Evolutionary conservation across 192 early-diverging fungal genomes (phyloP), one percentile per base, ranked within the genome.

Genomic region (Haplosporangium gracile): DNA sequence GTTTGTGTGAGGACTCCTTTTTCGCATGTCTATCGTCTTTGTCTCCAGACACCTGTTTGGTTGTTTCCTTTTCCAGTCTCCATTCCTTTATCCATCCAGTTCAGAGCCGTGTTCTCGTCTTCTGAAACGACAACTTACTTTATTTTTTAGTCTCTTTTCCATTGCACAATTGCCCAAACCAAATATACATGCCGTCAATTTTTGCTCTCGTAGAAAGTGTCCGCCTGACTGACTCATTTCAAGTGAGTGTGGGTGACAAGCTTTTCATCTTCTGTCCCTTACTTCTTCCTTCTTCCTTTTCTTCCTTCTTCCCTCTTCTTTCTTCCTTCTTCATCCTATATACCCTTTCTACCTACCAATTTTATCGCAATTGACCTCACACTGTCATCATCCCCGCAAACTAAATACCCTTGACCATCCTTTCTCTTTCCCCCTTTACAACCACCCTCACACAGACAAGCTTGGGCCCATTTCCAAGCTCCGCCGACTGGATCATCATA

Each of bases 31-130:
- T 29, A 51, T 75, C 49, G 38, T 16, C 74, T 11, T 24, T 32
- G 53, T 60, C 20, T 57, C 74, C 53, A 75, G 74, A 38, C 74
- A 75, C 72, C 70, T 71, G 70, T 71, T 71, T 71, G 38, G 70
- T 39, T 39, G 11, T 7, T 15, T 1, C 11, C 18, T 68, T 40
- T 69, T 78, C 13, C 6, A 51, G 20, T 71, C 2, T 1, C 47
- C 39, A n/a, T 32, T 74, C 29, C 13, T 1, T 9, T 2, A 2
- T 39, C 11, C 47, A 53, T 76, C 53, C 26, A 34, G 32, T 42
- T 20, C 55, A 57, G 13, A 43, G 42, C 42, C 0, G 42, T 43
- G 42, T 9, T 45, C 43, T 32, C 20, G 20, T 24, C 36, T 24
- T 20, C 8, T 55, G 53, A 24, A 24, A n/a, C 57, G 57, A 24